phyloP scores from a whole-genome alignment of 129 eudicot species.

The Centrapalus pauciflorus region DNA sequence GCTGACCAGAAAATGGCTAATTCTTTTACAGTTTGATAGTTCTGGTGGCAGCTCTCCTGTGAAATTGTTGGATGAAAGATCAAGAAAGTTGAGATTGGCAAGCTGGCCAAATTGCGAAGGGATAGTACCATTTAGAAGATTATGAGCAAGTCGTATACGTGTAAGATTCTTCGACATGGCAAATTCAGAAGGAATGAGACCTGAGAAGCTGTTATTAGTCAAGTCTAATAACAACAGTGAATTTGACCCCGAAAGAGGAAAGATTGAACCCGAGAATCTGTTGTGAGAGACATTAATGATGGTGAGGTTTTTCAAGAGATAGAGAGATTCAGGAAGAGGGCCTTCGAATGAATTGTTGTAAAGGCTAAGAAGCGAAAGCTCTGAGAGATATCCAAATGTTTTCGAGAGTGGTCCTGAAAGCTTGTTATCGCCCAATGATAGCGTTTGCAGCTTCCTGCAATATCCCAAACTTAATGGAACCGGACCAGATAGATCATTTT shows the following conservation, averaged over 20 bases:
- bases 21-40: constrained; percentile 53
- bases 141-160: constrained; percentile 75
- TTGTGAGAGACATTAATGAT: constrained; percentile 77
- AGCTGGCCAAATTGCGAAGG: constrained; percentile 63
- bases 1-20: constrained; percentile 64
- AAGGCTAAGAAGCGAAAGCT: constrained; percentile 59
- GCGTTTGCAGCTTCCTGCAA: constrained; percentile 72
- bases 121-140: constrained; percentile 53
- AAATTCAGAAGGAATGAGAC: constrained; percentile 59
- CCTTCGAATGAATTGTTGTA: constrained; percentile 93
- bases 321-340: constrained; percentile 74
- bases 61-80: constrained; percentile 67
- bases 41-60: constrained; percentile 50
- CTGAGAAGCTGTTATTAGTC: constrained; percentile 82
- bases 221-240: constrained; percentile 59
- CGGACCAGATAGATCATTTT: constrained; percentile 71
- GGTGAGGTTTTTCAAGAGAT: constrained; percentile 60
- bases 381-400: constrained; percentile 66
- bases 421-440: constrained; percentile 74
- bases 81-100: constrained; percentile 58
- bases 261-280: constrained; percentile 57
- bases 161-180: constrained; percentile 56
- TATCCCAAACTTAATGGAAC: constrained; percentile 78
- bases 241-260: constrained; percentile 52
- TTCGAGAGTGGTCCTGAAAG: constrained; percentile 72